phyloP scores from a whole-genome alignment of 345 rosid genomes.

The Citropsis articulata region DNA sequence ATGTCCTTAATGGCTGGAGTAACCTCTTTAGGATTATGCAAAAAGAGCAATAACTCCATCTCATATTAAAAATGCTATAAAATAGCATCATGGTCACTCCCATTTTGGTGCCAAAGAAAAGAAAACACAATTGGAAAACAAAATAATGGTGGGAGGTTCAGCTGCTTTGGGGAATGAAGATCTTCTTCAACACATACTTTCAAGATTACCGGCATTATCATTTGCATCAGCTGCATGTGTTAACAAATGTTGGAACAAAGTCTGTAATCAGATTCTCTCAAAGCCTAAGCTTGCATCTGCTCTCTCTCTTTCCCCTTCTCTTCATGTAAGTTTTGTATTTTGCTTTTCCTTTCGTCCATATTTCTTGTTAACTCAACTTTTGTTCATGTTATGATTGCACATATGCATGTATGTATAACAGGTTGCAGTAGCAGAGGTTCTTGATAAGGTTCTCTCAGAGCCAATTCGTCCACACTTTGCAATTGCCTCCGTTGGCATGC shows the following conservation, averaged over 20 bases:
- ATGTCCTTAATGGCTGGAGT: conserved; percentile 16
- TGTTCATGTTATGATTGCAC: not conserved
- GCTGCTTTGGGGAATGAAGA: conserved; percentile 26
- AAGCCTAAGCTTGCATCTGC: conserved; percentile 61
- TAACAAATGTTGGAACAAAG: conserved; percentile 42
- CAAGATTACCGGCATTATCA: conserved; percentile 42
- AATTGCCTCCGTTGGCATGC: conserved; percentile 36
- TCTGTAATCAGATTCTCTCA: conserved; percentile 37
- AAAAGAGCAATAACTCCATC: not conserved
- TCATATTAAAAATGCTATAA: not conserved
- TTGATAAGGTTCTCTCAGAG: conserved; percentile 55
- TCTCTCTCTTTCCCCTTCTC: conserved; percentile 39
- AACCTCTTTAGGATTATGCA: not conserved
- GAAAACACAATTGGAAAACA: not conserved
- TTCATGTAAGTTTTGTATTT: conserved; percentile 25
- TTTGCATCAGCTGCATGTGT: conserved; percentile 57
- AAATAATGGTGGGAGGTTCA: not conserved
- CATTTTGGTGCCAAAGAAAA: not conserved
- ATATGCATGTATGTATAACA: not conserved
- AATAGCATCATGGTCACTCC: not conserved
- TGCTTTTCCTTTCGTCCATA: no score
- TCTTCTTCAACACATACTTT: conserved; percentile 37
- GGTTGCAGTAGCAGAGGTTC: conserved; percentile 56
- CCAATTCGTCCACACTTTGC: conserved; percentile 68
- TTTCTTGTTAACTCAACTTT: not conserved